Base-by-base conservation (phyloP, 306 rosid species). In the Rosa rugosa region DNA sequence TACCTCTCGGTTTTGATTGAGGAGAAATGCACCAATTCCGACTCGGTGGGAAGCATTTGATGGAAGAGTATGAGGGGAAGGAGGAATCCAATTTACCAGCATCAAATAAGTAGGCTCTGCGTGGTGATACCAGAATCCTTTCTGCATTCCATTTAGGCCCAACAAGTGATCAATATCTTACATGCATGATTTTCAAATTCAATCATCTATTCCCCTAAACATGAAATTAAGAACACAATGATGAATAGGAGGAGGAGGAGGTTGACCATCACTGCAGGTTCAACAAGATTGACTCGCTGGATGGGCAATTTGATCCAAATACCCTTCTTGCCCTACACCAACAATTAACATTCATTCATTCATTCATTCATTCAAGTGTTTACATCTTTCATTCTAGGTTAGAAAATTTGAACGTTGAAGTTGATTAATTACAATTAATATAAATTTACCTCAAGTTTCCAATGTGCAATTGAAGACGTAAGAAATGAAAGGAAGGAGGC, bases 41-140 rank as follows among this genome's bases (percentile, higher is more conserved):
- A 93, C 98, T 77, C 93, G 85, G 71, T 95, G 97, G 4, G 97
- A 81, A 53, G 98, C 96, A 78, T 92, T 91, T 72, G 85, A 84
- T n/a, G 97, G 99, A 87, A 92, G 82, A 50, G 96, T 91, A 63
- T 82, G 77, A 38, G 76, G 34, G 46, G 84, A 80, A 68, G 80
- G 86, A 6, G 97, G 91, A 80, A 95, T 88, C 99, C 99, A 95
- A 72, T 81, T 79, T 8, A 92, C 91, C 16, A 95, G 91, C 96
- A 95, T 95, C 81, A 92, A 80, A 81, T 92, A 90, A 16, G 87
- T 81, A 51, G 97, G 91, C 86, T 93, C 98, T 1, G 98, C 99
- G 71, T 94, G 97, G 86, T 94, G 97, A 80, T 86, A 92, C 93
- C 90, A 88, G 77, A 94, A 94, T 18, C 97, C 97, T 79, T 92